A percentile compares a stretch with the other conserved stretches of the same genome.
Evolutionary conservation across 306 rosid genomes (phyloP).

Genomic region (Sindora glabra): DNA sequence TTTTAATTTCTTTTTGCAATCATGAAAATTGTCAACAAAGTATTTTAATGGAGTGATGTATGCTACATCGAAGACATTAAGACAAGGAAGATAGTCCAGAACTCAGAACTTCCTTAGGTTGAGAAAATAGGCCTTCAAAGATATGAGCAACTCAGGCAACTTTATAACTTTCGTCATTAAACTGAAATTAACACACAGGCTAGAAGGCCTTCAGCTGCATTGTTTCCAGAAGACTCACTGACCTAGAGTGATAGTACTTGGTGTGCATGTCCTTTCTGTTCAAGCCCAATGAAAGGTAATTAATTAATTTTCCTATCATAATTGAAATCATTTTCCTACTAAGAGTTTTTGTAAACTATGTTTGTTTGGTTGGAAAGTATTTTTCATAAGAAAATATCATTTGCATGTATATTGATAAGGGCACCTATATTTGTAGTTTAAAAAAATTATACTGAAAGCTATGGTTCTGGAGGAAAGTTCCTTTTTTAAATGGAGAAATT

Average conservation of each 20-base stretch:
- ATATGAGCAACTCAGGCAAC: slow-evolving; percentile 71
- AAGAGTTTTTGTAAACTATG: too few species aligned
- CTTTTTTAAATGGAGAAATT: too few species aligned
- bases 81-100: slow-evolving; percentile 65
- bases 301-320: background rate
- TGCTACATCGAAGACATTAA: slow-evolving; percentile 79
- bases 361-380: too few species aligned
- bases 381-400: too few species aligned
- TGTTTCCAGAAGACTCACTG: slow-evolving; percentile 86
- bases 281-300: slow-evolving; percentile 59
- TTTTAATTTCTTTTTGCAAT: too few species aligned
- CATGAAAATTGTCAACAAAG: slow-evolving; percentile 47
- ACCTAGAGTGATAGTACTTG: slow-evolving; percentile 89
- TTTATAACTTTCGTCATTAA: slow-evolving; percentile 55
- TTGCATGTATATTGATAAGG: too few species aligned
- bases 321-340: background rate
- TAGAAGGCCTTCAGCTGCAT: slow-evolving; percentile 54
- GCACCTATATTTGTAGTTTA: too few species aligned
- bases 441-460: too few species aligned
- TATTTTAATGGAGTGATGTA: slow-evolving; percentile 75
- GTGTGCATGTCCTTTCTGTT: slow-evolving; percentile 85
- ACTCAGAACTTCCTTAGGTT: slow-evolving; percentile 39
- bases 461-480: too few species aligned
- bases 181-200: slow-evolving; percentile 47
- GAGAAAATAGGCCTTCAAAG: slow-evolving; percentile 58